These are phyloP conservation scores for Mucuna pruriens DNA, from an alignment of 306 rosid genomes.

Conservation along the genomic window DNA sequence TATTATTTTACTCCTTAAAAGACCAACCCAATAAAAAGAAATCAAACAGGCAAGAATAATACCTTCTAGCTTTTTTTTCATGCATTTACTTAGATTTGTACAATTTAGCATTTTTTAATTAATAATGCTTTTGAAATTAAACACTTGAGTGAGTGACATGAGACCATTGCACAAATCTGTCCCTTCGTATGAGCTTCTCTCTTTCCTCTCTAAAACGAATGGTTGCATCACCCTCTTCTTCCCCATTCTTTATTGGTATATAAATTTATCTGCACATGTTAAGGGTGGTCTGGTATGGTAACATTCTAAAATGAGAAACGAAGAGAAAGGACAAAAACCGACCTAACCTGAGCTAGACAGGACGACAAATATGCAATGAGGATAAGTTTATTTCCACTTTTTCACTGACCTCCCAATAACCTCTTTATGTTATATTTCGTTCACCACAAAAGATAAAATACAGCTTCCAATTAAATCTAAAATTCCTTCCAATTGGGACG, in stretches of 20 bases:
- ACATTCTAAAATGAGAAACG: conserved; percentile 14
- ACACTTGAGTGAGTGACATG: neutral
- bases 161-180: neutral
- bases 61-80: too few relatives aligned
- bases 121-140: neutral
- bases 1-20: too few relatives aligned
- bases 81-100: neutral
- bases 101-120: neutral
- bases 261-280: neutral
- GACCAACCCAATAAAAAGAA: too few relatives aligned
- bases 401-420: too few relatives aligned
- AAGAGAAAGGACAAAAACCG: conserved; percentile 1
- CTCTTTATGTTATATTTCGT: too few relatives aligned
- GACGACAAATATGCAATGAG: too few relatives aligned
- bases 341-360: too few relatives aligned
- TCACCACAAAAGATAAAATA: too few relatives aligned
- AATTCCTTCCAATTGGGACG: too few relatives aligned
- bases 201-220: neutral
- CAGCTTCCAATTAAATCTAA: too few relatives aligned
- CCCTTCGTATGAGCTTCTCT: neutral
- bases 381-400: too few relatives aligned
- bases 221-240: conserved; percentile 5
- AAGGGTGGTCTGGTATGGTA: neutral
- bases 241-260: neutral
- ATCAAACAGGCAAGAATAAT: too few relatives aligned